Base-by-base conservation (phyloP, 257 asterid genomes). In the Hygrophila difformis region DNA sequence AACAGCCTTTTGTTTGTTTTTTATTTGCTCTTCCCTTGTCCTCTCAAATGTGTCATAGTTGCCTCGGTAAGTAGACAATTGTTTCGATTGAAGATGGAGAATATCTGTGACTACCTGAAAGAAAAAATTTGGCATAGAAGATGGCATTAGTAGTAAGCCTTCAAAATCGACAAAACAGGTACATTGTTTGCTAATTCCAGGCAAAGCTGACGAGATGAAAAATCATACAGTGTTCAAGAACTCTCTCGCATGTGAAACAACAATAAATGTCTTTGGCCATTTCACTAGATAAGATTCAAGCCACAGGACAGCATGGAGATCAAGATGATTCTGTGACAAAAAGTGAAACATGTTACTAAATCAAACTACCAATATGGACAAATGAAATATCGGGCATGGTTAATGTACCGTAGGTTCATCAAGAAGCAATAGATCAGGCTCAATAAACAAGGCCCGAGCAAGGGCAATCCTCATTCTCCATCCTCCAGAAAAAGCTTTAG, bases 381-480 rank as follows among this genome's bases (percentile, higher is more conserved):
- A 28, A 43, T 44, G 44, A 23, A n/a, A 38, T 44, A 31, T 36
- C 49, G 16, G 45, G 50, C 44, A 54, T 49, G 60, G 16, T 54
- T 35, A 60, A 44, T 84, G 49, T 71, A 89, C 96, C 31, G 98
- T 89, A 18, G 98, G 98, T 70, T 89, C 98, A 72, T 89, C 96
- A 49, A 89, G 98, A 62, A 89, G 82, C 62, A 89, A 60, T 21
- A 89, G 48, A 65, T 89, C 98, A 56, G 98, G 96, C 70, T 86
- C 98, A 53, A 89, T 79, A 64, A 89, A 89, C 77, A 89, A 61
- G 53, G 98, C 98, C 39, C 94, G 88, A 31, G 98, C 94, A 63
- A 89, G 94, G 10, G 98, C 96, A 53, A 89, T 67, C 74, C 96
- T 83, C 98, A 89, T 89, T 53, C 98, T 66, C 98, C 98, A 89